phyloP scores from a whole-genome alignment of 441 rosid species.

The Dalechampia spathulata region DNA sequence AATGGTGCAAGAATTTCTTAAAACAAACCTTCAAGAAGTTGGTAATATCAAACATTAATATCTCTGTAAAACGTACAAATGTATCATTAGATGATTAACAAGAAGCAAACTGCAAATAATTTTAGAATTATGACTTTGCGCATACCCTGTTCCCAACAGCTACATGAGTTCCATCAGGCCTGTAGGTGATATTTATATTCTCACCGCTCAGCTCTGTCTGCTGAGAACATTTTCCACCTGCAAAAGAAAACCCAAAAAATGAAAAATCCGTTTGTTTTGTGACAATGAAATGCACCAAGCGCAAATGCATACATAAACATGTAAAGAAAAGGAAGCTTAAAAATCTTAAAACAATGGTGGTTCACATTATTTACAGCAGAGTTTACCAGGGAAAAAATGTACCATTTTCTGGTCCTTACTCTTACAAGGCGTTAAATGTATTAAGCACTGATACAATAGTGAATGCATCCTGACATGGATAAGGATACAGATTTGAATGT shows the following conservation, averaged over 20 bases:
- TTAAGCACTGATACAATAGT: too few species aligned
- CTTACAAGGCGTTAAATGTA: too few species aligned
- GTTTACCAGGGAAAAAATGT: too few species aligned
- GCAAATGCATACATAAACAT: too few species aligned
- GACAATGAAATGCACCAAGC: background rate
- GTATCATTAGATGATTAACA: background rate
- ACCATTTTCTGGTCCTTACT: too few species aligned
- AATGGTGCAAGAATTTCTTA: background rate
- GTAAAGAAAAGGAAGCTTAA: too few species aligned
- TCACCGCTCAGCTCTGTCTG: constrained; percentile 96
- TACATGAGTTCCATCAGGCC: constrained; percentile 85
- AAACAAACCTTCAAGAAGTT: background rate
- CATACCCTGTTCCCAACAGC: constrained; percentile 98
- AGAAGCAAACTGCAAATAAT: background rate
- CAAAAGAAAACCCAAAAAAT: constrained; percentile 13
- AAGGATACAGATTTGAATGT: too few species aligned
- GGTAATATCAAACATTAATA: background rate
- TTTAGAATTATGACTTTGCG: background rate
- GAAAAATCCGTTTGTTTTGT: background rate
- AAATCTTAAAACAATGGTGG: too few species aligned
- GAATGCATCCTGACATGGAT: too few species aligned
- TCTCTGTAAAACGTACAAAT: background rate
- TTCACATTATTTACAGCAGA: too few species aligned
- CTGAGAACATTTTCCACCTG: constrained; percentile 96
- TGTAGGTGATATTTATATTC: constrained; percentile 91